These are phyloP conservation scores for Ottelia alismoides DNA, from an alignment of 106 monocot genomes.

Conservation along the genomic window DNA sequence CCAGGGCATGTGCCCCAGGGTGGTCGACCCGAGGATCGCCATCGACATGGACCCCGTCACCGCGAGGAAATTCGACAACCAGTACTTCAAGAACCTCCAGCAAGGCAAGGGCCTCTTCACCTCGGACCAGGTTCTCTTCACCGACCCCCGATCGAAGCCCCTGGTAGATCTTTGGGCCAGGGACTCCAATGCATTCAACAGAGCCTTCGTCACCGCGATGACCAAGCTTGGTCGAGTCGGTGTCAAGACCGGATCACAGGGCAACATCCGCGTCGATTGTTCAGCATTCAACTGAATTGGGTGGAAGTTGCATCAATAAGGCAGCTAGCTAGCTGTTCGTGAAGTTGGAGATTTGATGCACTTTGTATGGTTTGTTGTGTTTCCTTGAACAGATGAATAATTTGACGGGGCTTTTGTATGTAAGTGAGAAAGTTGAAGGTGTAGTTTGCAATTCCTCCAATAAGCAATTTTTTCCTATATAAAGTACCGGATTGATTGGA, in stretches of 20 bases:
- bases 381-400: too few relatives aligned
- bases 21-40: too few relatives aligned
- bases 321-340: too few relatives aligned
- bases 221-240: conserved; percentile 35
- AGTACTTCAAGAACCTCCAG: not conserved
- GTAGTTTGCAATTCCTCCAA: too few relatives aligned
- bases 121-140: conserved; percentile 7
- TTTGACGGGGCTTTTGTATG: too few relatives aligned
- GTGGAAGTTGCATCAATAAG: too few relatives aligned
- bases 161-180: conserved; percentile 20
- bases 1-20: too few relatives aligned
- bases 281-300: conserved; percentile 18
- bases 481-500: too few relatives aligned
- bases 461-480: too few relatives aligned
- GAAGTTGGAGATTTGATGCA: too few relatives aligned
- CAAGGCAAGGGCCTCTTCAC: not conserved
- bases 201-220: conserved; percentile 28
- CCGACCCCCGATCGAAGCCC: conserved; percentile 14
- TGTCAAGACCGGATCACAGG: conserved; percentile 19
- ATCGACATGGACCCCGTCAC: conserved; percentile 23
- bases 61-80: conserved; percentile 18
- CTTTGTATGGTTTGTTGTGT: too few relatives aligned
- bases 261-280: conserved; percentile 38
- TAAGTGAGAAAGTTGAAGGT: too few relatives aligned
- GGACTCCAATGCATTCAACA: conserved; percentile 9